A percentile compares a stretch with the other conserved stretches of the same genome.
Conservation (phyloP, 768 basidiomycete genomes). For the Termitomyces sp. region DNA sequence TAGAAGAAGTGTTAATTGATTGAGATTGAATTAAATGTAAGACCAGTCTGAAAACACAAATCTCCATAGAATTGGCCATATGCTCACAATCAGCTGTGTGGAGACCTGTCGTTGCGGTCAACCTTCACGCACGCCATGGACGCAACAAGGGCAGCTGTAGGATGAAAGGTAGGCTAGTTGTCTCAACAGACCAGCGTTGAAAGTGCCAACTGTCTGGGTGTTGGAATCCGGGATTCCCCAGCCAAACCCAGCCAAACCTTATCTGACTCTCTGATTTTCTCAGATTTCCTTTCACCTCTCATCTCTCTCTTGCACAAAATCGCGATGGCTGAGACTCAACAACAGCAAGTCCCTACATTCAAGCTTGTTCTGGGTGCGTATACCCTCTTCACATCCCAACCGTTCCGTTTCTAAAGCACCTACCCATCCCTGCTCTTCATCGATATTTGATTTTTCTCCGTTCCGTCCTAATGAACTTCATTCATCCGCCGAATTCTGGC, state of each 20-base stretch:
- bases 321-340: conserved; percentile 23
- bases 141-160: not conserved
- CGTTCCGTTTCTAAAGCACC: conserved; percentile 22
- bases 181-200: not conserved
- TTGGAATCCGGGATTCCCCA: conserved; percentile 29
- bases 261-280: conserved; percentile 25
- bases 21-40: not conserved
- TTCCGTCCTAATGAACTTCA: conserved; percentile 12
- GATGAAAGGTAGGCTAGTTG: not conserved
- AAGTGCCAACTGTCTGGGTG: not conserved
- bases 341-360: conserved; percentile 70
- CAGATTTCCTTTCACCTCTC: conserved; percentile 19
- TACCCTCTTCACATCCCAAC: not conserved
- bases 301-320: conserved; percentile 9
- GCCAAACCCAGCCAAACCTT: conserved; percentile 29
- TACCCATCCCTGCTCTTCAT: conserved; percentile 37
- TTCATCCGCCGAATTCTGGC: conserved; percentile 4
- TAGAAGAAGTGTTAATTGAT: not conserved
- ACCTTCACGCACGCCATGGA: not conserved
- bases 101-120: not conserved
- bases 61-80: not conserved
- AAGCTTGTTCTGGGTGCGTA: conserved; percentile 95
- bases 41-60: not conserved
- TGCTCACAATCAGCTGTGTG: not conserved
- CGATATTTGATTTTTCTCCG: conserved; percentile 37